Percentiles rank a stretch among this genome's conserved stretches.
These are phyloP conservation scores for Atkinsonella hypoxylon DNA, from an alignment of 2,329 filamentous ascomycete genomes.

Conservation along the genomic window DNA sequence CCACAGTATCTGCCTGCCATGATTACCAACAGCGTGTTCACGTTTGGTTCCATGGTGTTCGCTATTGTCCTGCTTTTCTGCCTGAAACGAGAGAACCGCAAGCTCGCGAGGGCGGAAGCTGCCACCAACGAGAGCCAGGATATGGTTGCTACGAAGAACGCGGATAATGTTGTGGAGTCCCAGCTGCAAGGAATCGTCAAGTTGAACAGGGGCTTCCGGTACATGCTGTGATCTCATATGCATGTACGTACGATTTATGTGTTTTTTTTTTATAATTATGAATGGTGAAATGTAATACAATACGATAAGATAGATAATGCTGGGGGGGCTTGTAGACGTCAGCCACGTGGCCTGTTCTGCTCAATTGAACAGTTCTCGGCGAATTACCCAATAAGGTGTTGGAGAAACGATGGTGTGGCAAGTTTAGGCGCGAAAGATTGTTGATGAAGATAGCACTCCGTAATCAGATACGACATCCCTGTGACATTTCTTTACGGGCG, in stretches of 20 bases:
- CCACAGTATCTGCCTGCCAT: conserved; percentile 6
- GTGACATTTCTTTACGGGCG: too few species aligned
- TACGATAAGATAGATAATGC: too few species aligned
- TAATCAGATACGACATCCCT: too few species aligned
- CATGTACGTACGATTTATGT: background rate
- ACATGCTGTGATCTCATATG: background rate
- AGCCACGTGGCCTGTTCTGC: background rate
- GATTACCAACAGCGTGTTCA: conserved; percentile 6
- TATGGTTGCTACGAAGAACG: background rate
- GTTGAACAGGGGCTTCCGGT: conserved; percentile 5
- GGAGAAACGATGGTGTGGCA: too few species aligned
- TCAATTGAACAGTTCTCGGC: background rate
- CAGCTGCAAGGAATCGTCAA: conserved; percentile 1
- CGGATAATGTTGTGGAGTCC: conserved; percentile 1
- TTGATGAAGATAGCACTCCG: too few species aligned
- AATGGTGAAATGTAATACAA: background rate
- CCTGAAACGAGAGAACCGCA: conserved; percentile 4
- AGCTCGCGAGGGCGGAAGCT: conserved; percentile 2
- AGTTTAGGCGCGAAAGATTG: too few species aligned
- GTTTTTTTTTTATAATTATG: background rate
- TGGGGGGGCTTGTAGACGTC: background rate
- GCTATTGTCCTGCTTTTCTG: conserved; percentile 1
- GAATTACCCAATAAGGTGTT: too few species aligned
- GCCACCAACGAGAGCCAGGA: background rate
- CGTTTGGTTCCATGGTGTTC: conserved; percentile 1